Evolutionary conservation across 2,329 filamentous ascomycete genomes (phyloP).

Genomic region (Salinomyces thailandicus): DNA sequence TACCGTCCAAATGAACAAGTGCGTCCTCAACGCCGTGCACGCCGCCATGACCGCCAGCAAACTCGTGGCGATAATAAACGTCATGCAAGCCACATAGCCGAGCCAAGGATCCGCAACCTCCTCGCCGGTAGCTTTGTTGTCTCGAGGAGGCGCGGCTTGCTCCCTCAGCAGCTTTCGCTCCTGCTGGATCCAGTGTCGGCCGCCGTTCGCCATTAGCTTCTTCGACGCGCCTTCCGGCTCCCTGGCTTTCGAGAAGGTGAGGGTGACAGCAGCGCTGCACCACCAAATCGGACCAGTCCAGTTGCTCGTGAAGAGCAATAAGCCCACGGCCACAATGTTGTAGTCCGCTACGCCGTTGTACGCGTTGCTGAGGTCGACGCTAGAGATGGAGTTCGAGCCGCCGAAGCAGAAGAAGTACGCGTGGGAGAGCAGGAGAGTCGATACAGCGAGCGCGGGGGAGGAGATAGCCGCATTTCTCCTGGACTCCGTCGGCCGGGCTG

Average conservation of each 20-base stretch:
- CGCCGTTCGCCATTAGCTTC: not conserved
- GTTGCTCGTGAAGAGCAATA: conserved; percentile 78
- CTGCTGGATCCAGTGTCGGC: conserved; percentile 18
- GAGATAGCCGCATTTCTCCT: conserved; percentile 4
- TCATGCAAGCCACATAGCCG: conserved; percentile 52
- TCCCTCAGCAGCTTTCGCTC: conserved; percentile 20
- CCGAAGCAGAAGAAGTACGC: conserved; percentile 81
- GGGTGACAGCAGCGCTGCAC: conserved; percentile 51
- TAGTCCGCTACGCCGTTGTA: conserved; percentile 86
- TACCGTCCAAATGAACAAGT: conserved; percentile 97
- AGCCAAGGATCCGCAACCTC: conserved; percentile 10
- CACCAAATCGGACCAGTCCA: conserved; percentile 91
- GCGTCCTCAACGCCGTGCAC: conserved; percentile 71
- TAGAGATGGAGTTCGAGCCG: conserved; percentile 88
- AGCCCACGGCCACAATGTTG: conserved; percentile 67
- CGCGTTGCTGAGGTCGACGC: conserved; percentile 84
- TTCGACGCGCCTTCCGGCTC: not conserved
- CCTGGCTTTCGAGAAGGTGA: conserved; percentile 26
- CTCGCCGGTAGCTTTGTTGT: not conserved
- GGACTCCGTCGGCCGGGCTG: not conserved
- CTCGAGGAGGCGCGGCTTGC: not conserved
- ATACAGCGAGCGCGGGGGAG: conserved; percentile 43
- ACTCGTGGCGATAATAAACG: conserved; percentile 57
- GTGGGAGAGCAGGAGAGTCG: conserved; percentile 67
- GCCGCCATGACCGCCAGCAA: conserved; percentile 73